Evolutionary conservation across 176 grass and related monocot species (phyloP), one percentile per base, ranked within the genome.

Genomic region (Aechmea fasciata): DNA sequence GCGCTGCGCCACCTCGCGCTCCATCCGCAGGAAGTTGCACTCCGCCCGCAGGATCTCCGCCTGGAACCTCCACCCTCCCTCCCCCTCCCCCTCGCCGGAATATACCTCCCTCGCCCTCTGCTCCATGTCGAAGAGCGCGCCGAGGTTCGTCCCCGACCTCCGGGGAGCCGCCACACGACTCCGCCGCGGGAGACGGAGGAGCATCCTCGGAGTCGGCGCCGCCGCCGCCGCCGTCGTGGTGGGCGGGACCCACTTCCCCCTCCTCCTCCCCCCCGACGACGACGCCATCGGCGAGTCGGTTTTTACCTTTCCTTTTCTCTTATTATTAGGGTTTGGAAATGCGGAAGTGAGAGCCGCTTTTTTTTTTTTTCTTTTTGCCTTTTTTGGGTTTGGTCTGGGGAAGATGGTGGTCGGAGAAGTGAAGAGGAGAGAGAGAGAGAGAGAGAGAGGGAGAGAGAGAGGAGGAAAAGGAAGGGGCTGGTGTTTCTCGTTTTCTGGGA

Each of bases 11-110:
- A 96, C 82, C 82, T 88, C 87, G 10, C 91, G 85, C 53, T 96
- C 91, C 87, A 96, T 88, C 24, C 91, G 77, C 25, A 96, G 80
- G 78, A 96, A 96, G 82, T 91, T 96, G 73, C 91, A 96, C 83
- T 96, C 87, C 62, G 87, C 87, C 24, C 87, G 85, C 65, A 96
- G 87, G 74, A 96, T 96, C 82, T 96, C 91, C 15, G 91, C 91
- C 77, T 96, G 87, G 82, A 96, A 96, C 69, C 75, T 75, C 91
- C 91, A 96, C 71, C 84, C 83, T 82, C 88, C 91, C 82, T 96
- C 78, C 61, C 59, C 70, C n/a, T 77, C 71, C 29, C 11, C 79
- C 33, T 41, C 33, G 33, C 33, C 33, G 1, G 55, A 20, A 20
- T 69, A 70, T 65, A 80, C 55, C 59, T 47, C 20, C 77, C 83